Evolutionary conservation across 805 yeast species (phyloP).

Genomic region (Brettanomyces nanus): DNA sequence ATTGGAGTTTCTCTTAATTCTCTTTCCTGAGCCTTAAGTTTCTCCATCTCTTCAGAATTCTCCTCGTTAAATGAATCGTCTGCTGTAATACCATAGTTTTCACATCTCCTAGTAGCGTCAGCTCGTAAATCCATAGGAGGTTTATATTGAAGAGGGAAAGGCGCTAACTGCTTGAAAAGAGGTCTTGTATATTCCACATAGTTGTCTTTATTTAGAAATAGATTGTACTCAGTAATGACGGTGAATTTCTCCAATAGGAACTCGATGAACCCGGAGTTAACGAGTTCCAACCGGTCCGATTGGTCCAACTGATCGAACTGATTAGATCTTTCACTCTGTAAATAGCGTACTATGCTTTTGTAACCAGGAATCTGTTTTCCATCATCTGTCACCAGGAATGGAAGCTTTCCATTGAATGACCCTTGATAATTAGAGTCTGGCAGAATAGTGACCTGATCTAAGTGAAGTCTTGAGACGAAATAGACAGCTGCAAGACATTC

Average conservation of each 20-base stretch:
- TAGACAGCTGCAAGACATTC: constrained; percentile 42
- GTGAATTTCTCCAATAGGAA: constrained; percentile 34
- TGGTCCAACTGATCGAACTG: neutral
- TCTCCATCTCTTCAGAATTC: constrained; percentile 19
- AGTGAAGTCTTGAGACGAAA: no score
- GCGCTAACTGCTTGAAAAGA: constrained; percentile 42
- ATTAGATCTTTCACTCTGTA: constrained; percentile 10
- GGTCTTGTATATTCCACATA: constrained; percentile 55
- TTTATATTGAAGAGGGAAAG: constrained; percentile 70
- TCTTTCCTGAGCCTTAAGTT: constrained; percentile 20
- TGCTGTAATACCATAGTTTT: constrained; percentile 24
- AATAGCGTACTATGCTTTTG: constrained; percentile 28
- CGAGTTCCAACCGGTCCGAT: constrained; percentile 23
- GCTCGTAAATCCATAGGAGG: constrained; percentile 44
- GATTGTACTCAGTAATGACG: constrained; percentile 46
- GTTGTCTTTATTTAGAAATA: constrained; percentile 47
- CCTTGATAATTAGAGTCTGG: constrained; percentile 52
- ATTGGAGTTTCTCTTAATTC: constrained; percentile 20
- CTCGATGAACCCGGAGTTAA: constrained; percentile 37
- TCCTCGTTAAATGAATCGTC: constrained; percentile 23
- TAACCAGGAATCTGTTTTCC: constrained; percentile 32
- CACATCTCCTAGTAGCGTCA: constrained; percentile 25
- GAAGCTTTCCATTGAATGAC: constrained; percentile 42
- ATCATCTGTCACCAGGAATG: constrained; percentile 29
- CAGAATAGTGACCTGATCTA: constrained; percentile 35